Evolutionary conservation across 2,329 filamentous ascomycete species (phyloP).

Genomic region (Trichoderma endophyticum): DNA sequence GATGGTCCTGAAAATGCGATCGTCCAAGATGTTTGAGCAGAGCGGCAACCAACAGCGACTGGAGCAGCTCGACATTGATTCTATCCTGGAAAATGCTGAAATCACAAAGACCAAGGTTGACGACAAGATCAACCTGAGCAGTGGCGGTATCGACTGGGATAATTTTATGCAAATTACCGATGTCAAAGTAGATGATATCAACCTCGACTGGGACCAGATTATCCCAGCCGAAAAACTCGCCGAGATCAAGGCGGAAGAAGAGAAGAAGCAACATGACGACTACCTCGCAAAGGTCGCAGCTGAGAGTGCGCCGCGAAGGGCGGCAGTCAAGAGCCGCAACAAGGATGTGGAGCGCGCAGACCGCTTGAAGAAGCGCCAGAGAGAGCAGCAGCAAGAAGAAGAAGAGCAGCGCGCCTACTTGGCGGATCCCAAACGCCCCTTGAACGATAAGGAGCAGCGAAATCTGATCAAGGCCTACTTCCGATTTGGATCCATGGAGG

Average conservation of each 20-base stretch:
- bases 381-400: constrained; percentile 63
- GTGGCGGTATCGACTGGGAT: constrained; percentile 79
- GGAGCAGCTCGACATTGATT: constrained; percentile 96
- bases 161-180: constrained; percentile 98
- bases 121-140: constrained; percentile 85
- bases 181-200: constrained; percentile 81
- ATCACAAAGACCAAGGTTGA: constrained; percentile 95
- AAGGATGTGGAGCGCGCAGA: constrained; percentile 62
- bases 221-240: constrained; percentile 92
- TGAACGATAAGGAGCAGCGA: constrained; percentile 89
- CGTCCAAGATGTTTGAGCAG: constrained; percentile 99
- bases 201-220: constrained; percentile 94
- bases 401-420: constrained; percentile 72
- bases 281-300: constrained; percentile 81
- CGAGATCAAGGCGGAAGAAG: constrained; percentile 83
- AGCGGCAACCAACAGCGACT: constrained; percentile 94
- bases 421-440: constrained; percentile 80
- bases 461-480: constrained; percentile 89
- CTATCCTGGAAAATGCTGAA: constrained; percentile 93
- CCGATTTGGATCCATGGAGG: constrained; percentile 84
- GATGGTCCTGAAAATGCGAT: constrained; percentile 91
- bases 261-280: constrained; percentile 75
- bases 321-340: constrained; percentile 55
- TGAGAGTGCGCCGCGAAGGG: constrained; percentile 79
- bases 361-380: constrained; percentile 64